A percentile compares a stretch with the other conserved stretches of the same genome.
phyloP scores from a whole-genome alignment of 2,329 filamentous ascomycete species.

The Kalmusia sp. region DNA sequence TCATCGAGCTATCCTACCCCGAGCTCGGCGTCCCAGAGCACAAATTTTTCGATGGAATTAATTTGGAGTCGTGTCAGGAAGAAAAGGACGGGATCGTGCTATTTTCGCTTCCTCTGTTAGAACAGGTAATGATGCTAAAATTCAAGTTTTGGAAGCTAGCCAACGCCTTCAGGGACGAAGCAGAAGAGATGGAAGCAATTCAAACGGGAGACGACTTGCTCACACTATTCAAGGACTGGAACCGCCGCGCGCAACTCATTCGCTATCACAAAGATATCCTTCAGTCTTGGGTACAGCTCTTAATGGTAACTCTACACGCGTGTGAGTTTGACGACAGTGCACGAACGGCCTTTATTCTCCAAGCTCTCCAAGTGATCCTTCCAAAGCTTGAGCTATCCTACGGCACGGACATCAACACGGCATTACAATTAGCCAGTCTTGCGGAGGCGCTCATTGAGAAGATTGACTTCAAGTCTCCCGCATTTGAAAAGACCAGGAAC shows the following conservation, averaged over 20 bases:
- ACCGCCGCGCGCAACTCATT: slow-evolving; percentile 66
- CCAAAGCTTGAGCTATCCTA: slow-evolving; percentile 85
- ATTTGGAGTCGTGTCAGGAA: slow-evolving; percentile 68
- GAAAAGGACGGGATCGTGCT: slow-evolving; percentile 64
- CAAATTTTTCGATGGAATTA: slow-evolving; percentile 68
- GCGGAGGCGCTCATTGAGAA: slow-evolving; percentile 75
- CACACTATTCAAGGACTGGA: slow-evolving; percentile 67
- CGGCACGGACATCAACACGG: slow-evolving; percentile 71
- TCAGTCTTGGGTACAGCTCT: slow-evolving; percentile 81
- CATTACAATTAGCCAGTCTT: slow-evolving; percentile 78
- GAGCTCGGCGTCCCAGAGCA: slow-evolving; percentile 60
- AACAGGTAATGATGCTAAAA: slow-evolving; percentile 75
- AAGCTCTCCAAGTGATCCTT: slow-evolving; percentile 84
- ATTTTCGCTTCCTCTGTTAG: slow-evolving; percentile 74
- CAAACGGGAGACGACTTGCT: slow-evolving; percentile 64
- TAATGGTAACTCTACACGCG: slow-evolving; percentile 82
- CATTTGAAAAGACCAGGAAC: slow-evolving; percentile 54
- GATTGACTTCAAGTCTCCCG: slow-evolving; percentile 64
- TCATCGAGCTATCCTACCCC: slow-evolving; percentile 71
- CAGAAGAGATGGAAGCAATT: slow-evolving; percentile 23
- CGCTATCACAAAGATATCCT: slow-evolving; percentile 70
- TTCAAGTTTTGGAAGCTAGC: slow-evolving; percentile 66
- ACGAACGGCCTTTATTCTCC: slow-evolving; percentile 80
- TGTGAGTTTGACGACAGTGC: slow-evolving; percentile 78
- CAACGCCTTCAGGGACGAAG: slow-evolving; percentile 47